phyloP scores from a whole-genome alignment of 1,284 basidiomycete genomes.

The Heterobasidion occidentale region DNA sequence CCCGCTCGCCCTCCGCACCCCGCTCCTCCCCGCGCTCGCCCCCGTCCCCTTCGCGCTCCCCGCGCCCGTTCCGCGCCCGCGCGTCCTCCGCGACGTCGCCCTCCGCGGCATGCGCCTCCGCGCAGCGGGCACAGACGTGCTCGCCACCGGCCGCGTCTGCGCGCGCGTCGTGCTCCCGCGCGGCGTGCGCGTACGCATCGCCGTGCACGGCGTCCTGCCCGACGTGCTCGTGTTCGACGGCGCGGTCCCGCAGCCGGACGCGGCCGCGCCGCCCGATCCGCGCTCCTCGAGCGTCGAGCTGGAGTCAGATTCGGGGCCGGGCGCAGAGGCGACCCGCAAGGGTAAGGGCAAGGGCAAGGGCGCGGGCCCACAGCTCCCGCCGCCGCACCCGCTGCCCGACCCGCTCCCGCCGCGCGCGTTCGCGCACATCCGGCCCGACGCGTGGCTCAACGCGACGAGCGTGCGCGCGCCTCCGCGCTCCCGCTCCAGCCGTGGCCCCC shows the following conservation, averaged over 20 bases:
- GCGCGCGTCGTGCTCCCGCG: slow-evolving; percentile 57
- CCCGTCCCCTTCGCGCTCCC: slow-evolving; percentile 37
- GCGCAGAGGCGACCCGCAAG: too few relatives aligned
- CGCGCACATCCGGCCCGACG: slow-evolving; percentile 59
- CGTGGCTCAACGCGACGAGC: slow-evolving; percentile 43
- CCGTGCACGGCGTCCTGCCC: slow-evolving; percentile 57
- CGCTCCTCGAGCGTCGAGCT: slow-evolving; percentile 7
- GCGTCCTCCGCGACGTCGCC: slow-evolving; percentile 59
- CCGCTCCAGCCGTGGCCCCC: slow-evolving; percentile 25
- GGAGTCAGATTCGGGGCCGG: not conserved
- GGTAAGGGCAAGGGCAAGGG: too few relatives aligned
- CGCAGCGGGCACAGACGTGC: slow-evolving; percentile 36
- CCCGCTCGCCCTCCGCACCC: slow-evolving; percentile 48
- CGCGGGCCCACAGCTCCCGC: too few relatives aligned
- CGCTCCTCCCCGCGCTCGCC: slow-evolving; percentile 37
- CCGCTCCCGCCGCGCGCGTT: slow-evolving; percentile 66
- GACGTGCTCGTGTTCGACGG: slow-evolving; percentile 74
- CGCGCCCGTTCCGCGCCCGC: slow-evolving; percentile 49
- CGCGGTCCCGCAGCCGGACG: slow-evolving; percentile 32
- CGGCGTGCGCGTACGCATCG: slow-evolving; percentile 54
- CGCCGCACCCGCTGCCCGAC: slow-evolving; percentile 41
- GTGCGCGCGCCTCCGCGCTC: slow-evolving; percentile 25
- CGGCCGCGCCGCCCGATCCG: too few relatives aligned
- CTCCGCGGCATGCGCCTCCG: slow-evolving; percentile 68
- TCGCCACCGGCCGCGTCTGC: slow-evolving; percentile 59